These are phyloP conservation scores for Fusarium foetens DNA, from an alignment of 2,329 filamentous ascomycete species.

Conservation along the genomic window DNA sequence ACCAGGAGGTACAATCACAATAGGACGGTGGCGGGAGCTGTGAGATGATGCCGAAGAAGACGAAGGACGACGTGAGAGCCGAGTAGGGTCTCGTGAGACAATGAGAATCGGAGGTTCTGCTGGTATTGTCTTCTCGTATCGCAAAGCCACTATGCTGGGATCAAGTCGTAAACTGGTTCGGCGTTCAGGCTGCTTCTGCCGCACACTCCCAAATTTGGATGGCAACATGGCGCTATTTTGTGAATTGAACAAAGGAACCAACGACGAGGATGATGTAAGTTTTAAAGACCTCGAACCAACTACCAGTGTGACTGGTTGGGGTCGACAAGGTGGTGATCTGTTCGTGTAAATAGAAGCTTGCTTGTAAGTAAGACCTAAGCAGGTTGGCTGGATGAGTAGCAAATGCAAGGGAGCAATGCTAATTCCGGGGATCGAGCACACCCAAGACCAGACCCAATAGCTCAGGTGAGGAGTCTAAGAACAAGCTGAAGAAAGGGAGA, in stretches of 20 bases:
- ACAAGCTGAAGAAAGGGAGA: conserved; percentile 11
- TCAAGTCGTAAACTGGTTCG: conserved; percentile 58
- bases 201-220: conserved; percentile 55
- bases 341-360: conserved; percentile 15
- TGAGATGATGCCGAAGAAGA: conserved; percentile 39
- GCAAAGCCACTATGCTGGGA: conserved; percentile 62
- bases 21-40: conserved; percentile 41
- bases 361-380: conserved; percentile 31
- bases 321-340: conserved; percentile 23
- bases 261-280: conserved; percentile 13
- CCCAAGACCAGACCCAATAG: conserved; percentile 16
- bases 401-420: conserved; percentile 36
- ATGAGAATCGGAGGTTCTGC: conserved; percentile 67
- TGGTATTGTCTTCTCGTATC: conserved; percentile 70
- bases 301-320: conserved; percentile 16
- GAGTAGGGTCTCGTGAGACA: conserved; percentile 56
- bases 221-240: conserved; percentile 49
- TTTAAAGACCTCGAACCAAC: conserved; percentile 5
- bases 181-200: conserved; percentile 53
- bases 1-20: conserved; percentile 46
- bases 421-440: conserved; percentile 25
- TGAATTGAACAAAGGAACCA: conserved; percentile 18
- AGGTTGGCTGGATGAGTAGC: conserved; percentile 20
- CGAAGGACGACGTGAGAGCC: conserved; percentile 43
- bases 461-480: conserved; percentile 14